phyloP scores from a whole-genome alignment of 163 green algal genomes.

The Scenedesmus sp. region DNA sequence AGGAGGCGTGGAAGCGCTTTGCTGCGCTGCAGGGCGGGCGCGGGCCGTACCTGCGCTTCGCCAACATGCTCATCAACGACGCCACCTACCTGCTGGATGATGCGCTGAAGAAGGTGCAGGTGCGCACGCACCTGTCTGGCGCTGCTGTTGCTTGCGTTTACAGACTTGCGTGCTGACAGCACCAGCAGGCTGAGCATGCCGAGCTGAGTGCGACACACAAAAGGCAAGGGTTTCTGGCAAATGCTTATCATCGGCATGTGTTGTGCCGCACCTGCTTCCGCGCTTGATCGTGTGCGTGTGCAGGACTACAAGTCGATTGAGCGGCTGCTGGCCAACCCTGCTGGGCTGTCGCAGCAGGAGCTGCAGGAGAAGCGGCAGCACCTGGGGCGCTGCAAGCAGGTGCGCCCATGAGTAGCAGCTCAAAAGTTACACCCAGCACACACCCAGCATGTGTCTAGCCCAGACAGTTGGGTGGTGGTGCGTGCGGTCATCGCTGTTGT shows the following conservation, averaged over 20 bases:
- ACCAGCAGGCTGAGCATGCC: too few relatives aligned
- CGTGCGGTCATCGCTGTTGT: too few relatives aligned
- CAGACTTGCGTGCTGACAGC: too few relatives aligned
- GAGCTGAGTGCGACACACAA: too few relatives aligned
- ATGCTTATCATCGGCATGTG: not conserved
- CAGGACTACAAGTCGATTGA: conserved; percentile 71
- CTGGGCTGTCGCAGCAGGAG: conserved; percentile 17
- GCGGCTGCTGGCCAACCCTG: not conserved
- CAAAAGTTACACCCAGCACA: not conserved
- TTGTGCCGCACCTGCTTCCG: not conserved
- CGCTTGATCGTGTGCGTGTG: not conserved
- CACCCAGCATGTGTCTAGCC: too few relatives aligned
- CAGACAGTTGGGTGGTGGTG: too few relatives aligned
- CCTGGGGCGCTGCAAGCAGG: conserved; percentile 8
- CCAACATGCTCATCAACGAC: conserved; percentile 96
- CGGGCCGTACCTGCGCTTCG: conserved; percentile 84
- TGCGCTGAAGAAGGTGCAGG: conserved; percentile 61
- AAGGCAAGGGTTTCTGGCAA: too few relatives aligned
- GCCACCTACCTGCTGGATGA: conserved; percentile 92
- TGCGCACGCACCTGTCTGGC: not conserved
- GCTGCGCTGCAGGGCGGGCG: conserved; percentile 56
- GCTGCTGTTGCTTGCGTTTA: too few relatives aligned
- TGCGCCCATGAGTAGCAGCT: not conserved
- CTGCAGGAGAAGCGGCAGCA: conserved; percentile 26
- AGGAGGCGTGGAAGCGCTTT: conserved; percentile 56